phyloP scores from a whole-genome alignment of 2,329 filamentous ascomycete species.

The Thelonectria rubi region DNA sequence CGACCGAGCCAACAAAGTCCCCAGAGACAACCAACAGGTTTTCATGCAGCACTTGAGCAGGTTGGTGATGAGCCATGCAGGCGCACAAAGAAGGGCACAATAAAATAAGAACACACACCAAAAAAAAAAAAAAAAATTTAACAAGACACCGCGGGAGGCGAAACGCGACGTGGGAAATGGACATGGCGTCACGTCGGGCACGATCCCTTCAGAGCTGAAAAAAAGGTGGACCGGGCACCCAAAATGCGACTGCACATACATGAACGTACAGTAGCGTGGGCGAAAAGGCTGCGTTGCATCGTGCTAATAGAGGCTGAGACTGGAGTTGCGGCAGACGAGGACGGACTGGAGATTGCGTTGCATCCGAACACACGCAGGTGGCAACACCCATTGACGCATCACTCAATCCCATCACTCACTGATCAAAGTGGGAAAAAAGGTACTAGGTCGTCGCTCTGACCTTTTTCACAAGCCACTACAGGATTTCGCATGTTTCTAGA shows the following conservation, averaged over 20 bases:
- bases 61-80: background rate
- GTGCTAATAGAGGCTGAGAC: background rate
- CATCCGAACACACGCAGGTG: constrained; percentile 33
- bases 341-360: constrained; percentile 34
- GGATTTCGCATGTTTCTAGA: constrained; percentile 12
- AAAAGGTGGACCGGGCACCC: background rate
- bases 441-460: background rate
- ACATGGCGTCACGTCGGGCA: background rate
- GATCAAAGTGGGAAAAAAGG: too few relatives aligned
- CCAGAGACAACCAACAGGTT: too few relatives aligned
- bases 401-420: background rate
- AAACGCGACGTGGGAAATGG: background rate
- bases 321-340: constrained; percentile 14
- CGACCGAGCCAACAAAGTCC: too few relatives aligned
- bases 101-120: too few relatives aligned
- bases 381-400: constrained; percentile 11
- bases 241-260: background rate
- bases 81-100: background rate
- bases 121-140: background rate
- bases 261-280: constrained; percentile 7
- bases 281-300: background rate
- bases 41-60: too few relatives aligned
- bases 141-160: background rate
- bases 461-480: background rate
- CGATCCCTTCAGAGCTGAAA: background rate